Evolutionary conservation across 805 yeast species (phyloP).

Genomic region (Lachancea kluyveri): DNA sequence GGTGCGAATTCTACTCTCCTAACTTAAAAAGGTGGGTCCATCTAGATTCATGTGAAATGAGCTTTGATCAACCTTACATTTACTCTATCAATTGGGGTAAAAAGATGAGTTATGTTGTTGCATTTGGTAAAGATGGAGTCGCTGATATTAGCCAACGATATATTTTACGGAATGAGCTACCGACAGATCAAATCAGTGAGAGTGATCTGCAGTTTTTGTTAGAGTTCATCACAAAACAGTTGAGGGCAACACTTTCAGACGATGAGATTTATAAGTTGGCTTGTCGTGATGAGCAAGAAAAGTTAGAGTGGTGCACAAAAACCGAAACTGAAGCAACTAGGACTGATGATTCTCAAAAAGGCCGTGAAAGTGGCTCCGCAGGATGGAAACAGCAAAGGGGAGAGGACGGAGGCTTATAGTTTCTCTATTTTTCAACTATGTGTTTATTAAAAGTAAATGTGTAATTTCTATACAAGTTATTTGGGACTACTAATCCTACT

Average conservation of each 20-base stretch:
- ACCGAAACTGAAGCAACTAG: slow-evolving; percentile 8
- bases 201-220: slow-evolving; percentile 33
- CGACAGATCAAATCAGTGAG: slow-evolving; percentile 43
- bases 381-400: slow-evolving; percentile 79
- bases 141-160: slow-evolving; percentile 69
- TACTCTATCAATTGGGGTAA: slow-evolving; percentile 90
- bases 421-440: slow-evolving; percentile 3
- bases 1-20: slow-evolving; percentile 83
- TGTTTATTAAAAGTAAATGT: slow-evolving; percentile 3
- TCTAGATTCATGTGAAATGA: slow-evolving; percentile 80
- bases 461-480: slow-evolving; percentile 1
- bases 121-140: slow-evolving; percentile 54
- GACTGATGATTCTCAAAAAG: slow-evolving; percentile 20
- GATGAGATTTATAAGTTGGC: slow-evolving; percentile 33
- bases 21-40: slow-evolving; percentile 72
- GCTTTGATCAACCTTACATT: slow-evolving; percentile 73
- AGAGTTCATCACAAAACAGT: slow-evolving; percentile 31
- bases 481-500: slow-evolving; percentile 17
- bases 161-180: slow-evolving; percentile 40
- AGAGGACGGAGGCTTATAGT: slow-evolving; percentile 49
- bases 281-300: slow-evolving; percentile 30
- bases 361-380: slow-evolving; percentile 66
- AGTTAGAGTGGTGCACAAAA: slow-evolving; percentile 22
- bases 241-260: slow-evolving; percentile 27
- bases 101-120: slow-evolving; percentile 83